phyloP scores from a whole-genome alignment of 2,329 filamentous ascomycete genomes.

The Escovopsis sp. region DNA sequence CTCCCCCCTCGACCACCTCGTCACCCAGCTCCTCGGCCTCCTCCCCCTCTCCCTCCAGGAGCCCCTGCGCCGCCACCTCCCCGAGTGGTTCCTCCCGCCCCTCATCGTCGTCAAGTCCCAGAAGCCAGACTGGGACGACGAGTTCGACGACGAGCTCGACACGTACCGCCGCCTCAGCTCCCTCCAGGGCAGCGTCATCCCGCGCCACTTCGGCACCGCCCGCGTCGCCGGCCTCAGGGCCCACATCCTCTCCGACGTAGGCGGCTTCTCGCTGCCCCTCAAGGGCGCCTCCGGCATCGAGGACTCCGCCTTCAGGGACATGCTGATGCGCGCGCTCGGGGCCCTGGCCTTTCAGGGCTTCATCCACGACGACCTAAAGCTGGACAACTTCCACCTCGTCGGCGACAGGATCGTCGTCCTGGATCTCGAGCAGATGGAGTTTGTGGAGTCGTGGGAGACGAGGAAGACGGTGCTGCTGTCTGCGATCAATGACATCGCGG shows the following conservation, averaged over 20 bases:
- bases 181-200: conserved; percentile 12
- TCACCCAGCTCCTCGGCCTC: conserved; percentile 3
- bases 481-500: background rate
- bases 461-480: background rate
- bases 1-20: conserved; percentile 2
- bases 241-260: conserved; percentile 13
- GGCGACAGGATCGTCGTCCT: conserved; percentile 9
- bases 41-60: conserved; percentile 4
- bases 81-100: conserved; percentile 8
- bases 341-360: conserved; percentile 8
- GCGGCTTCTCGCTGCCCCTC: conserved; percentile 8
- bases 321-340: conserved; percentile 13
- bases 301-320: conserved; percentile 10
- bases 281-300: conserved; percentile 10
- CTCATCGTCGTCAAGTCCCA: conserved; percentile 10
- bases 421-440: conserved; percentile 9
- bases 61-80: conserved; percentile 5
- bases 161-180: conserved; percentile 9
- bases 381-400: conserved; percentile 11
- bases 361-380: conserved; percentile 10
- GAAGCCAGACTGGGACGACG: conserved; percentile 13
- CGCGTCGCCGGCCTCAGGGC: conserved; percentile 9
- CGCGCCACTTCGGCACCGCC: conserved; percentile 9
- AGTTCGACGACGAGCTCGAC: conserved; percentile 12
- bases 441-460: background rate